phyloP scores from a whole-genome alignment of 306 rosid species.

The Fagus crenata region DNA sequence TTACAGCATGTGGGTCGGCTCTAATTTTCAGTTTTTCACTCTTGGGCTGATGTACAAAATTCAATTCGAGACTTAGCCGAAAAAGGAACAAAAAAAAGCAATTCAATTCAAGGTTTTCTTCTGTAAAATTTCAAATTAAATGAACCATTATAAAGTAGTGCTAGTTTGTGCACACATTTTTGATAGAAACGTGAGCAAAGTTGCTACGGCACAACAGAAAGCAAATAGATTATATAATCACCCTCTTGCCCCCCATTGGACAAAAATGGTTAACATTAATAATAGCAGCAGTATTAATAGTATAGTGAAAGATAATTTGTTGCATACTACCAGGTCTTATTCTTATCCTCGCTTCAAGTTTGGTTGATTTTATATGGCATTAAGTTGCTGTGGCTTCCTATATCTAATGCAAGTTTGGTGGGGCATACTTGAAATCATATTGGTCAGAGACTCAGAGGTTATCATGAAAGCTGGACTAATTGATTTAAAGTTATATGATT shows the following conservation, averaged over 20 bases:
- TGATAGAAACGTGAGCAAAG: not conserved
- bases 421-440: too few species aligned
- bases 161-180: not conserved
- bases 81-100: too few species aligned
- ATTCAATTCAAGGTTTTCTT: not conserved
- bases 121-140: not conserved
- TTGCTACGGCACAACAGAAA: not conserved
- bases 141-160: not conserved
- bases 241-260: not conserved
- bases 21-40: not conserved
- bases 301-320: not conserved
- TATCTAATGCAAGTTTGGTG: too few species aligned
- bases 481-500: too few species aligned
- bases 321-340: not conserved
- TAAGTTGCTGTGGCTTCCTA: too few species aligned
- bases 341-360: not conserved
- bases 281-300: not conserved
- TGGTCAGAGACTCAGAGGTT: too few species aligned
- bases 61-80: not conserved
- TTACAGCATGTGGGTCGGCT: slow-evolving; percentile 20
- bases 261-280: not conserved
- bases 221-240: not conserved
- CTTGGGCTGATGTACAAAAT: not conserved
- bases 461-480: too few species aligned
- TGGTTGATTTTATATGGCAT: too few species aligned